Percentiles rank a stretch among this genome's conserved stretches.
phyloP scores from a whole-genome alignment of 2,329 filamentous ascomycete genomes.

The Pyricularia sp. region DNA sequence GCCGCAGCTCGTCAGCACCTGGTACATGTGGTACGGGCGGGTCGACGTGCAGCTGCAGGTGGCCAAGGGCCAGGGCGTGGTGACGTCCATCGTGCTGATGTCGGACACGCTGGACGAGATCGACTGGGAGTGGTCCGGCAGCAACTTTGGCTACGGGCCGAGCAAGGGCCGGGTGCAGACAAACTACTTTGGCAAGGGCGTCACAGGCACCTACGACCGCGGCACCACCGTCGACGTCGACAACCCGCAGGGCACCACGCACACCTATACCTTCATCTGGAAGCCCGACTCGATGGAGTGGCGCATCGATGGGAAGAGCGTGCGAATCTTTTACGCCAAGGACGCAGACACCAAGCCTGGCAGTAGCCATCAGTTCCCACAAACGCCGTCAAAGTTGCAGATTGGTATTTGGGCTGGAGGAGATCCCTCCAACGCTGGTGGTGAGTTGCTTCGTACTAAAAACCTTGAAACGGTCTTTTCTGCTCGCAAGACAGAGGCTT shows the following conservation, averaged over 20 bases:
- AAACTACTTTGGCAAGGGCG: conserved; percentile 46
- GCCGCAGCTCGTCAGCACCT: conserved; percentile 31
- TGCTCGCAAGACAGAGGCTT: not conserved
- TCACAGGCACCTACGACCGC: conserved; percentile 41
- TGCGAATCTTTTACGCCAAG: conserved; percentile 38
- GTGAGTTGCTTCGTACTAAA: not conserved
- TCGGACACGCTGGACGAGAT: conserved; percentile 43
- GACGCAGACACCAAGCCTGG: conserved; percentile 22
- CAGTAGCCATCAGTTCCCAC: conserved; percentile 44
- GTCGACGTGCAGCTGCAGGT: conserved; percentile 36
- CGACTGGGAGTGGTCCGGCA: conserved; percentile 35
- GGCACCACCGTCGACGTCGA: conserved; percentile 39
- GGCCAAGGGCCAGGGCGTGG: conserved; percentile 36
- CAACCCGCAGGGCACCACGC: conserved; percentile 33
- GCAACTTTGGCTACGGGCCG: conserved; percentile 4
- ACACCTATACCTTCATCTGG: conserved; percentile 51
- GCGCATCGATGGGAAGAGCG: conserved; percentile 45
- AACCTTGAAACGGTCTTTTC: too few relatives aligned
- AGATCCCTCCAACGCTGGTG: conserved; percentile 6
- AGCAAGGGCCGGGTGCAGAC: conserved; percentile 27
- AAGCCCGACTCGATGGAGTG: conserved; percentile 39
- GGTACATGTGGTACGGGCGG: conserved; percentile 45
- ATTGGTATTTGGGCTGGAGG: conserved; percentile 33
- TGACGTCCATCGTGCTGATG: conserved; percentile 39
- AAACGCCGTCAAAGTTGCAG: conserved; percentile 45